Conservation (phyloP, 2,329 filamentous ascomycete species). For the Clonostachys byssicola region DNA sequence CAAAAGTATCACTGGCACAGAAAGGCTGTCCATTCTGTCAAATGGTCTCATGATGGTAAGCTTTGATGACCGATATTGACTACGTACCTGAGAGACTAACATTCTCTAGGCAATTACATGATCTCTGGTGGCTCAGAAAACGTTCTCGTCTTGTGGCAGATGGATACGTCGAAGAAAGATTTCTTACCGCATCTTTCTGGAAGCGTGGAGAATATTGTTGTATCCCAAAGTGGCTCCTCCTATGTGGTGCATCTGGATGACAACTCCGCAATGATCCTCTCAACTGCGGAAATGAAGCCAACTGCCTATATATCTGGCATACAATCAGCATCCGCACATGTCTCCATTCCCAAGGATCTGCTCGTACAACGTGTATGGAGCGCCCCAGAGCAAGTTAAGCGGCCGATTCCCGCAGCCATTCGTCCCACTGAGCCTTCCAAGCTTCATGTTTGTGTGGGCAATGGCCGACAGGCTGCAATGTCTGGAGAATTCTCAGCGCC, state of each 20-base stretch:
- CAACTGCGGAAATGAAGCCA: slow-evolving; percentile 83
- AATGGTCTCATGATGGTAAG: slow-evolving; percentile 88
- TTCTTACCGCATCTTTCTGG: slow-evolving; percentile 88
- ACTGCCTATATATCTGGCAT: slow-evolving; percentile 81
- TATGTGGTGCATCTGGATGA: slow-evolving; percentile 86
- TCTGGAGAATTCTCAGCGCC: slow-evolving; percentile 47
- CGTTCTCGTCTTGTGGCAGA: slow-evolving; percentile 86
- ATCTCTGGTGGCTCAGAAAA: slow-evolving; percentile 91
- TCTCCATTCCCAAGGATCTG: slow-evolving; percentile 44
- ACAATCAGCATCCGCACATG: slow-evolving; percentile 57
- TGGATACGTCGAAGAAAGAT: slow-evolving; percentile 79
- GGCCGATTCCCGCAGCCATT: slow-evolving; percentile 55
- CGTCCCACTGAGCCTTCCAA: slow-evolving; percentile 59
- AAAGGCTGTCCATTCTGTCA: slow-evolving; percentile 74
- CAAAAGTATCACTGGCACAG: slow-evolving; percentile 90
- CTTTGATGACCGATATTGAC: background rate
- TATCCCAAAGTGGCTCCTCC: slow-evolving; percentile 74
- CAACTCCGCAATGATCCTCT: slow-evolving; percentile 87
- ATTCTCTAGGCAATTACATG: slow-evolving; percentile 72
- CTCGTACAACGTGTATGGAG: slow-evolving; percentile 48
- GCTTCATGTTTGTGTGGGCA: slow-evolving; percentile 65
- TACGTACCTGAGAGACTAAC: slow-evolving; percentile 17
- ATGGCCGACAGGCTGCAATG: slow-evolving; percentile 52
- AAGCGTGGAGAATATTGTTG: slow-evolving; percentile 76
- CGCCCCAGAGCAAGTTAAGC: slow-evolving; percentile 32